Conservation (phyloP, 73 alveolate species). For the Paramecium sonneborni region DNA sequence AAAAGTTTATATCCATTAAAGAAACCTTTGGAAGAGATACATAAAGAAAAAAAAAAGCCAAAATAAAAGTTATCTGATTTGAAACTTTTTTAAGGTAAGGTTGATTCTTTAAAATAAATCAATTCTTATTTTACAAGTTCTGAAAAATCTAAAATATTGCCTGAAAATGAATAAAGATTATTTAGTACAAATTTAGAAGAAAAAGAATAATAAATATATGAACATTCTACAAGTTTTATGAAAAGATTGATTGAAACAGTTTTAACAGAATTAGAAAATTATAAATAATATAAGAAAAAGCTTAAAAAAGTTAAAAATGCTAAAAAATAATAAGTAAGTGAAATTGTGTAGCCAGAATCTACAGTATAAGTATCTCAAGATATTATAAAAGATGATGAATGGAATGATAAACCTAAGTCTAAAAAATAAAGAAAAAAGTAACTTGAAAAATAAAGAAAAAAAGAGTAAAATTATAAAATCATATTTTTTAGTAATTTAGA, state of each 20-base stretch:
- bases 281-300: background rate
- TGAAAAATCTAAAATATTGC: background rate
- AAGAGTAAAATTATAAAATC: background rate
- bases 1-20: background rate
- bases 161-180: constrained; percentile 8
- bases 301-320: background rate
- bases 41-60: background rate
- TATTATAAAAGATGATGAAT: background rate
- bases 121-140: background rate
- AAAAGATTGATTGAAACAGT: background rate
- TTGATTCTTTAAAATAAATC: background rate
- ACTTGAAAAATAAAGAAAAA: constrained; percentile 6
- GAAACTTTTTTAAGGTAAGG: background rate
- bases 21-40: background rate
- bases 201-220: background rate
- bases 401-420: constrained; percentile 19
- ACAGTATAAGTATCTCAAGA: background rate
- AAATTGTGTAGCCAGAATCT: background rate
- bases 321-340: background rate
- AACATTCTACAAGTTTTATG: background rate
- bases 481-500: background rate
- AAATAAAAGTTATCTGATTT: background rate
- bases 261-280: background rate
- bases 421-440: background rate
- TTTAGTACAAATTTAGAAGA: constrained; percentile 8